These are phyloP conservation scores for Capsicum baccatum DNA, from an alignment of 257 asterid genomes.

Conservation along the genomic window DNA sequence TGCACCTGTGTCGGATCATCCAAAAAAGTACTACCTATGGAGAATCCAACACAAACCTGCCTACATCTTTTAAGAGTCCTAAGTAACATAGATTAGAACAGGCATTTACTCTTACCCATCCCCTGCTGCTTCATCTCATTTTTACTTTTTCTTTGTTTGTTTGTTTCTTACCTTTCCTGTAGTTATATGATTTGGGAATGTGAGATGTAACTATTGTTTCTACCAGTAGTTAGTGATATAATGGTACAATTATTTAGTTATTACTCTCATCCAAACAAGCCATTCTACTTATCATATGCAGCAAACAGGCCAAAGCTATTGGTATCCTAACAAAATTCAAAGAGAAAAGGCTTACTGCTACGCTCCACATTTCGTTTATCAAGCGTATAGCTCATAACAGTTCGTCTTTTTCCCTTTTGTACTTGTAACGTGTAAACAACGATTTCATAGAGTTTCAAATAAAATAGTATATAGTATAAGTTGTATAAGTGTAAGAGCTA, in stretches of 20 bases:
- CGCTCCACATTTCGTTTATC: too few species aligned
- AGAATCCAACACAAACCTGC: neutral
- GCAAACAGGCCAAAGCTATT: neutral
- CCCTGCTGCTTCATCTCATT: slow-evolving; percentile 16
- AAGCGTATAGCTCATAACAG: too few species aligned
- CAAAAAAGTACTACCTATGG: neutral
- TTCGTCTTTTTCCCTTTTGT: too few species aligned
- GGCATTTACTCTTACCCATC: neutral
- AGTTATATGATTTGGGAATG: slow-evolving; percentile 11
- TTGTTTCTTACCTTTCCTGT: neutral
- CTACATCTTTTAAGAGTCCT: neutral
- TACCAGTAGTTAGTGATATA: neutral
- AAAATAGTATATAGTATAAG: too few species aligned
- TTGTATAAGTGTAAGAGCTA: too few species aligned
- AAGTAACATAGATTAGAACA: neutral
- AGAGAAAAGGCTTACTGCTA: too few species aligned
- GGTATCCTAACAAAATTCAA: neutral
- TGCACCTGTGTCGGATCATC: neutral
- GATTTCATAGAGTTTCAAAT: too few species aligned
- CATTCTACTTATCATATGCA: neutral
- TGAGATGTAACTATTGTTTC: slow-evolving; percentile 29
- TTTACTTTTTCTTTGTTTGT: neutral
- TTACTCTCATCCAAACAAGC: neutral
- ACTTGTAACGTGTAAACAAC: too few species aligned
- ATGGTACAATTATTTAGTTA: slow-evolving; percentile 16